Evolutionary conservation across 495 filamentous ascomycete genomes (phyloP), one percentile per base, ranked within the genome.

Genomic region (Penicillium canescens): DNA sequence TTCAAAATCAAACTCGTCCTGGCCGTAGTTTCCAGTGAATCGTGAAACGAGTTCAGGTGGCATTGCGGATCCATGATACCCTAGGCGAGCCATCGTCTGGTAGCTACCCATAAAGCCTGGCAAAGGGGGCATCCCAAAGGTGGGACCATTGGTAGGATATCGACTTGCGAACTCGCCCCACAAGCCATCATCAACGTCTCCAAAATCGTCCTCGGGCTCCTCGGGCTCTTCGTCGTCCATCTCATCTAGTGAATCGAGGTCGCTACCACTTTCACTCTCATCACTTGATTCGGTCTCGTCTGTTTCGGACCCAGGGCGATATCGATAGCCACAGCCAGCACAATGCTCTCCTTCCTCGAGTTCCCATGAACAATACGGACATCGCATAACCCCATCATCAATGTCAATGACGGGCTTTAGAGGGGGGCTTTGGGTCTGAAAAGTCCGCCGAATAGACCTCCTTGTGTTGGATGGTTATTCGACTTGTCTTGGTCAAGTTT

Each of bases 361-460:
- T 65, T 90, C 87, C 83, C 83, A 89, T 23, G 68, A 57, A 55
- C 87, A 90, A 9, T 59, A 35, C 13, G 87, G 87, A 60, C 87
- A 90, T 41, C 87, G 76, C 14, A 80, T 61, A 4, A 90, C 79
- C 9, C 77, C 77, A 65, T 90, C 87, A 56, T 81, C 80, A 13
- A 73, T 60, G 60, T 90, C 87, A 31, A 74, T 65, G 20, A 89
- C 69, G 10, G 75, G 72, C 39, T 63, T 62, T 18, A 46, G 43
- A 14, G 55, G 41, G 14, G 50, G 21, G 40, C 35, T 28, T 68
- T 67, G 8, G 59, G 53, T 39, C 68, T 81, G 64, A 90, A 90
- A 50, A 77, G 78, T 18, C 86, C 87, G 36, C 78, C 79, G 65
- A 90, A 90, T 11, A 90, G 64, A 16, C 86, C 86, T 7, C 82